A percentile compares a stretch with the other conserved stretches of the same genome.
Conservation (phyloP, 306 rosid species). For the barrel medic (Medicago truncatula) region MtrunA17r5.0-ANR NC_053045.1:42036501-42037000, state of each 20-base stretch:
- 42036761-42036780: constrained; percentile 96
- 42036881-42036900: constrained; percentile 99
- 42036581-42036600: constrained; percentile 29
- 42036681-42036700: constrained; percentile 37
- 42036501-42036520: constrained; percentile 44
- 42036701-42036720: constrained; percentile 37
- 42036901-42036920: constrained; percentile 24
- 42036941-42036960: neutral
- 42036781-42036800: constrained; percentile 86
- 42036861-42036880: constrained; percentile 95
- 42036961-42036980: neutral
- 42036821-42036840: constrained; percentile 96
- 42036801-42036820: constrained; percentile 92
- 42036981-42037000: neutral
- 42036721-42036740: constrained; percentile 65
- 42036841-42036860: constrained; percentile 85
- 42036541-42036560: constrained; percentile 52
- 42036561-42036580: constrained; percentile 32
- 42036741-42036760: constrained; percentile 83
- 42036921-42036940: neutral
- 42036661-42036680: constrained; percentile 24
- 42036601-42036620: neutral
- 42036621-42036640: constrained; percentile 27
- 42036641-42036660: constrained; percentile 42
- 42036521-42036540: constrained; percentile 41